Conservation (phyloP, 306 rosid species). For the Malus domestica region DNA sequence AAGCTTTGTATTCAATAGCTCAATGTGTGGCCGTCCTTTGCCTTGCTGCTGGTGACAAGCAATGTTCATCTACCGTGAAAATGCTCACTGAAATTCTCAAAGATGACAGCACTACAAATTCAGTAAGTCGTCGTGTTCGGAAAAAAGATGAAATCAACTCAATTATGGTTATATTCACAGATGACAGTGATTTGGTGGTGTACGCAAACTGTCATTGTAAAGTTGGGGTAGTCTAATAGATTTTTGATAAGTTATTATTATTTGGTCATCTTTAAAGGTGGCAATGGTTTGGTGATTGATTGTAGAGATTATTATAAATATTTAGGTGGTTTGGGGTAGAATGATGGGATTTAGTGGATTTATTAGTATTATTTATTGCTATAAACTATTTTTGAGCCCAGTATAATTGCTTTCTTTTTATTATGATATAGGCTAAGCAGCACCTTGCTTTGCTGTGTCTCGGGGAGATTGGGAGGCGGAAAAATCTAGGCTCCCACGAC, state of each 20-base stretch:
- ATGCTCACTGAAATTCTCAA: constrained; percentile 92
- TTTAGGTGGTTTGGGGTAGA: background rate
- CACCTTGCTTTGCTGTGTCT: constrained; percentile 91
- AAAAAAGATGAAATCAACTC: background rate
- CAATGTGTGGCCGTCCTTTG: constrained; percentile 97
- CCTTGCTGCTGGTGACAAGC: constrained; percentile 91
- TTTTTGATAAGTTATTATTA: background rate
- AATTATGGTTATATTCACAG: background rate
- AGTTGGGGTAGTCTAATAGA: background rate
- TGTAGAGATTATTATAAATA: no score
- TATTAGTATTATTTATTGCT: background rate
- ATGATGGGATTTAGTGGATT: background rate
- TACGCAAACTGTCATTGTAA: background rate
- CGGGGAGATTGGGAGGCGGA: constrained; percentile 98
- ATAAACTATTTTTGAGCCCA: background rate
- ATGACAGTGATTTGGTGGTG: background rate
- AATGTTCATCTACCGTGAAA: constrained; percentile 79
- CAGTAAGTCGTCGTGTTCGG: constrained; percentile 36
- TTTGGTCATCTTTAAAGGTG: background rate
- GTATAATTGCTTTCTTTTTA: constrained; percentile 11
- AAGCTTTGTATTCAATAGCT: constrained; percentile 90
- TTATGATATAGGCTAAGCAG: constrained; percentile 71
- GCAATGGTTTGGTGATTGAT: no score
- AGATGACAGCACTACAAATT: constrained; percentile 69
- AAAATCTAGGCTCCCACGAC: constrained; percentile 75